Evolutionary conservation across 2,329 filamentous ascomycete genomes (phyloP), one percentile per base, ranked within the genome.

Genomic region (Diaporthe ampelina): DNA sequence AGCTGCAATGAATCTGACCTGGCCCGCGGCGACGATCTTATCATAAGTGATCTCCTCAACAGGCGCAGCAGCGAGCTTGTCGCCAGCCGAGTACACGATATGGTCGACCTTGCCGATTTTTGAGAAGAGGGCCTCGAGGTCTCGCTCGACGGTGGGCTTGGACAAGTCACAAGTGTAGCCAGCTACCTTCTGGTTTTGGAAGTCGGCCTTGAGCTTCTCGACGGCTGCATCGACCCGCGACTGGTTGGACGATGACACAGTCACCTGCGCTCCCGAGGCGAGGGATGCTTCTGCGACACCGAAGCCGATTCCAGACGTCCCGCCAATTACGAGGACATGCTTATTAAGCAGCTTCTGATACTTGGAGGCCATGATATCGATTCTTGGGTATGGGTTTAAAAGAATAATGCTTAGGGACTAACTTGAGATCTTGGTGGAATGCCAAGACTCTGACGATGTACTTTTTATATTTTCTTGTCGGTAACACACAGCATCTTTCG

Each of bases 231-330:
- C 78, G 50, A 93, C 81, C 61, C 87, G 88, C 40, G 81, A 70
- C 13, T 84, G 80, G 71, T 86, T 89, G 3, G 91, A 92, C 3
- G 89, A 91, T n/a, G 89, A 88, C 78, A 94, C 87, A 59, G 85
- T 87, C 21, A 93, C 88, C n/a, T 79, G 80, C 52, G 88, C 88
- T 45, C 89, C 90, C 73, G 87, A 83, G 70, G 89, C 88, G 56
- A 92, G 79, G 19, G 85, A 83, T 2, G 87, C 88, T 83, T 92
- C 88, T 69, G 91, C 91, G 15, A 91, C 89, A 72, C 83, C 86
- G 76, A 87, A 90, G 43, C 91, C 92, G 54, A 94, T 91, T 69
- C 92, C 92, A 21, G 88, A 87, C 2, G 89, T 89, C 54, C 91
- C 92, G 58, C 92, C 92, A 61, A 93, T 85, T 78, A 94, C 82